Evolutionary conservation across 805 yeast species (phyloP).

Genomic region (Zygosaccharomyces siamensis): DNA sequence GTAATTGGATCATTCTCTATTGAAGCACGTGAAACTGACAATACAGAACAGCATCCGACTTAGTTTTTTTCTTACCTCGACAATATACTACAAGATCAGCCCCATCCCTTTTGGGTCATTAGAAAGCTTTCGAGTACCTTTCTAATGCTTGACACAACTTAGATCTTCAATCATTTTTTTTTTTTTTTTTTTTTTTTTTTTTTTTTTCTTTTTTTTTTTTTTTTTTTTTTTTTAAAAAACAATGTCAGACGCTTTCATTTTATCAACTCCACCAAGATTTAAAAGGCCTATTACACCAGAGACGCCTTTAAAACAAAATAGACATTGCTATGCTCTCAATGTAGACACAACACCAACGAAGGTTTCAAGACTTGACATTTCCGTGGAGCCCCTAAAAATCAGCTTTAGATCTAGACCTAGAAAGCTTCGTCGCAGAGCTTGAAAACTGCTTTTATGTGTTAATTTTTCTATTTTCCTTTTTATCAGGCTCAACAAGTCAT

Average conservation of each 20-base stretch:
- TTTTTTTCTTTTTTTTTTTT: background rate
- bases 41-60: too few relatives aligned
- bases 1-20: too few relatives aligned
- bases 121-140: too few relatives aligned
- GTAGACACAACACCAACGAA: constrained; percentile 1
- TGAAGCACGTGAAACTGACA: too few relatives aligned
- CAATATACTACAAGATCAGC: too few relatives aligned
- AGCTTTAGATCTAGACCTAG: background rate
- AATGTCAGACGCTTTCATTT: background rate
- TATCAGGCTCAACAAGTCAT: background rate
- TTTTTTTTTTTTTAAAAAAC: background rate
- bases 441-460: too few relatives aligned
- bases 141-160: too few relatives aligned
- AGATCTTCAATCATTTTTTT: too few relatives aligned
- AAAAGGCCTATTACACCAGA: constrained; percentile 4
- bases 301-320: constrained; percentile 10
- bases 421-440: background rate
- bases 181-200: background rate
- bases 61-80: too few relatives aligned
- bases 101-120: too few relatives aligned
- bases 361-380: background rate
- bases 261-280: constrained; percentile 12
- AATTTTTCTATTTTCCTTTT: background rate
- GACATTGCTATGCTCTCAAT: background rate
- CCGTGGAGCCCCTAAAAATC: background rate